Evolutionary conservation across 148 eudicot genomes (phyloP).

Genomic region (Rhododendron simsii): DNA sequence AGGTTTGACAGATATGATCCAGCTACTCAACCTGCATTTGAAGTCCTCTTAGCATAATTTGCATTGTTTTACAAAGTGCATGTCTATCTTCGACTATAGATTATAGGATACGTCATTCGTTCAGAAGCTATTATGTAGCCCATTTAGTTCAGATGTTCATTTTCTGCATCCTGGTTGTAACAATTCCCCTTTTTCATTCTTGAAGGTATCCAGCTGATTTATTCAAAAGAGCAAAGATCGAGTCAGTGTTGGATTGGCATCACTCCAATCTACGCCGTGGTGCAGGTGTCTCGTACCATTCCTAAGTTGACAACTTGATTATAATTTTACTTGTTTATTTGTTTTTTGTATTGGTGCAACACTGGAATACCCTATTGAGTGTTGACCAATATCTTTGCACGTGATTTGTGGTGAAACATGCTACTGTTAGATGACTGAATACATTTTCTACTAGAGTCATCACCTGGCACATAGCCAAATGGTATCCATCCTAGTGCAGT

Average conservation of each 20-base stretch:
- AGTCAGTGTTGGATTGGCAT: slow-evolving; percentile 97
- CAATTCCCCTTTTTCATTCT: background rate
- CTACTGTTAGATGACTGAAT: background rate
- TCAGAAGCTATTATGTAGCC: background rate
- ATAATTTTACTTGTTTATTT: background rate
- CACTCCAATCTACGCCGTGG: slow-evolving; percentile 83
- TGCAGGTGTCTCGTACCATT: slow-evolving; percentile 43
- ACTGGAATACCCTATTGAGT: background rate
- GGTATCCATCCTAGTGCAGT: background rate
- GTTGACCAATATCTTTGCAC: background rate
- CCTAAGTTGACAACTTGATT: background rate
- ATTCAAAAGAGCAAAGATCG: slow-evolving; percentile 73
- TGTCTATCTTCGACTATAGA: background rate
- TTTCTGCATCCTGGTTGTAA: background rate
- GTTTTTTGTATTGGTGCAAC: background rate
- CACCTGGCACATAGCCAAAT: background rate
- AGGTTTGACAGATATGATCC: background rate
- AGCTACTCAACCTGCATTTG: background rate
- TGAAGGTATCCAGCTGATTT: slow-evolving; percentile 90
- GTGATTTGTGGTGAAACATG: background rate
- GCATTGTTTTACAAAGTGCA: background rate
- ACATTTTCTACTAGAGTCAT: background rate
- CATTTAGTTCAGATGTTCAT: background rate
- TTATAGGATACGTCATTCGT: background rate
- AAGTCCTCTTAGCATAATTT: background rate